Base-by-base conservation (phyloP, 2,329 filamentous ascomycete genomes). In the Monilinia fructigena region DNA sequence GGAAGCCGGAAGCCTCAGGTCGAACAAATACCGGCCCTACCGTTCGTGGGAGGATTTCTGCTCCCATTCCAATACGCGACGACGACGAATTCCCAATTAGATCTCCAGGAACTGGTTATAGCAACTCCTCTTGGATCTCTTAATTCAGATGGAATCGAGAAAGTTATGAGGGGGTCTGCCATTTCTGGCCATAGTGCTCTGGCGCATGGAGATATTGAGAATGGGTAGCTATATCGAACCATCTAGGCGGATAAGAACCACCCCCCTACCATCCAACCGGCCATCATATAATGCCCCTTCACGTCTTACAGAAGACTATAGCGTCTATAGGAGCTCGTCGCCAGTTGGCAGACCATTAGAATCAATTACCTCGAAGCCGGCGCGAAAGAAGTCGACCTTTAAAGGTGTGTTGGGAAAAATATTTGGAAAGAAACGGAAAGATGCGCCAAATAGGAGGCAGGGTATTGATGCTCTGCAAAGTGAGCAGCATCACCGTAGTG, bases 1-100 rank as follows among this genome's bases (percentile, higher is more conserved):
- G 72, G 69, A 73, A 69, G 65, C 53, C 65, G 31, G 69, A 71
- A 42, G 65, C 42, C 47, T 68, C 68, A 48, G 67, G 53, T 63
- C 68, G 70, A 60, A 56, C 68, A 42, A 80, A 79, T 70, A 75
- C 78, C 50, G 77, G 76, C 65, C 82, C 82, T 31, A 73, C 73
- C 45, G 83, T 88, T 68, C 82, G 86, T 50, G 85, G 85, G 68
- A 84, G 82, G 70, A 70, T 88, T 68, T 88, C 85, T 40, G 81
- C 80, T 8, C 86, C 86, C 18, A 88, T 88, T 58, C 85, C 85
- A 1, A 82, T 88, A 66, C 70, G 79, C 52, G 83, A 85, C 67
- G 82, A 82, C 71, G 80, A 86, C 68, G 84, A 86, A 67, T 84
- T 86, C 70, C 80, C 83, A 14, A 82, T 83, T 58, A 78, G 81